Conservation (phyloP, 169 alveolate genomes). For the Theileria parva region DNA sequence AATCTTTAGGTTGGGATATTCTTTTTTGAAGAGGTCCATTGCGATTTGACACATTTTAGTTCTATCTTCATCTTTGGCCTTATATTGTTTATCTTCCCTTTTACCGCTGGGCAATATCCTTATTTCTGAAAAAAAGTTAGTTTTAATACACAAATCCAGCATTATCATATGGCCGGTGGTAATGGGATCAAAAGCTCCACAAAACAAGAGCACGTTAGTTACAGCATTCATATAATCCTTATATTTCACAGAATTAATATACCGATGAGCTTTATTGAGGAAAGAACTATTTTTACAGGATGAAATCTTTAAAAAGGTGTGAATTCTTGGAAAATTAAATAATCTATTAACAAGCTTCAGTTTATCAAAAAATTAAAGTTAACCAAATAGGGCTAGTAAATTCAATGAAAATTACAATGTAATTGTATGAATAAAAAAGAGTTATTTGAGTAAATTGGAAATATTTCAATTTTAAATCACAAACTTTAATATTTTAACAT, state of each 20-base stretch:
- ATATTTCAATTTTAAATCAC: not conserved
- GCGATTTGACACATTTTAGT: constrained; percentile 40
- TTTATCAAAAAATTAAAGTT: not conserved
- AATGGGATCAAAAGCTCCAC: constrained; percentile 68
- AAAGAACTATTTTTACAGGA: not conserved
- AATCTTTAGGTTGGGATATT: constrained; percentile 13
- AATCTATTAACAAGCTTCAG: not conserved
- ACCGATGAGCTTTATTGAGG: not conserved
- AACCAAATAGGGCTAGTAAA: not conserved
- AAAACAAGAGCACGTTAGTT: constrained; percentile 47
- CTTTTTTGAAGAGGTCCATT: not conserved
- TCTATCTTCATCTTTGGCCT: constrained; percentile 38
- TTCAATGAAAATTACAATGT: too few species aligned
- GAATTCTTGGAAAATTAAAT: not conserved
- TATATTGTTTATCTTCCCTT: constrained; percentile 54
- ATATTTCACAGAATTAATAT: too few species aligned
- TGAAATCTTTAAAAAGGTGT: not conserved
- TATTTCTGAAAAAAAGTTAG: constrained; percentile 36
- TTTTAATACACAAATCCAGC: constrained; percentile 41
- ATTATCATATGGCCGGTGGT: constrained; percentile 56
- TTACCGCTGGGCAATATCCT: constrained; percentile 64
- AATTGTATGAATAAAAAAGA: not conserved
- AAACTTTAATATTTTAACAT: not conserved
- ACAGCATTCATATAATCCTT: not conserved
- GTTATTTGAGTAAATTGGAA: not conserved